These are phyloP conservation scores for Mucor saturninus DNA, from an alignment of 371 early-diverging fungal genomes.

Conservation along the genomic window DNA sequence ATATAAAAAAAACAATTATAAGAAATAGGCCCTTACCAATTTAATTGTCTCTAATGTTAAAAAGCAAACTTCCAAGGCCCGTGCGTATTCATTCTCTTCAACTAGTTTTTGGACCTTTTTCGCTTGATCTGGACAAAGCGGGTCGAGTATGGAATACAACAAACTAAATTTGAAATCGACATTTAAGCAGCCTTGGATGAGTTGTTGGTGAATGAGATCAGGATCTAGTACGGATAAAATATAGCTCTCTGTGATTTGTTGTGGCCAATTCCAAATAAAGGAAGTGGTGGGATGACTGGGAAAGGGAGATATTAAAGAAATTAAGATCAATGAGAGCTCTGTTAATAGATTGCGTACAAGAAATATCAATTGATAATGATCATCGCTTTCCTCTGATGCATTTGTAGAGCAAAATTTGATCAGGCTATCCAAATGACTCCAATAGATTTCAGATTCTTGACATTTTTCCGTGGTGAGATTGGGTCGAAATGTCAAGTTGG, in stretches of 20 bases:
- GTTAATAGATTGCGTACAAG: constrained; percentile 16
- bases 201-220: constrained; percentile 49
- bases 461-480: constrained; percentile 56
- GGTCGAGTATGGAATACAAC: constrained; percentile 61
- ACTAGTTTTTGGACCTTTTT: constrained; percentile 25
- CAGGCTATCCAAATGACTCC: constrained; percentile 18
- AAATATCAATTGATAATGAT: constrained; percentile 9
- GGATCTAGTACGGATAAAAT: constrained; percentile 36
- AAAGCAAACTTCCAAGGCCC: constrained; percentile 64
- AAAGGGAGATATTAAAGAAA: constrained; percentile 44
- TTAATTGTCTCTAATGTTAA: constrained; percentile 77
- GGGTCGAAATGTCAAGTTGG: constrained; percentile 75
- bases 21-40: constrained; percentile 49
- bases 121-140: constrained; percentile 49
- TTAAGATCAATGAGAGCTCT: constrained; percentile 22
- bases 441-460: constrained; percentile 17
- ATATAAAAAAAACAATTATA: neutral
- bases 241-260: constrained; percentile 16
- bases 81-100: constrained; percentile 46
- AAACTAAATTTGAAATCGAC: constrained; percentile 56
- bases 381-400: neutral
- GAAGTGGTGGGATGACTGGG: constrained; percentile 22
- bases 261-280: constrained; percentile 29
- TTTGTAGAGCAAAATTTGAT: constrained; percentile 9
- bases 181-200: constrained; percentile 56